Base-by-base conservation (phyloP, 805 yeast genomes). In the Candida sakaeoensis region DNA sequence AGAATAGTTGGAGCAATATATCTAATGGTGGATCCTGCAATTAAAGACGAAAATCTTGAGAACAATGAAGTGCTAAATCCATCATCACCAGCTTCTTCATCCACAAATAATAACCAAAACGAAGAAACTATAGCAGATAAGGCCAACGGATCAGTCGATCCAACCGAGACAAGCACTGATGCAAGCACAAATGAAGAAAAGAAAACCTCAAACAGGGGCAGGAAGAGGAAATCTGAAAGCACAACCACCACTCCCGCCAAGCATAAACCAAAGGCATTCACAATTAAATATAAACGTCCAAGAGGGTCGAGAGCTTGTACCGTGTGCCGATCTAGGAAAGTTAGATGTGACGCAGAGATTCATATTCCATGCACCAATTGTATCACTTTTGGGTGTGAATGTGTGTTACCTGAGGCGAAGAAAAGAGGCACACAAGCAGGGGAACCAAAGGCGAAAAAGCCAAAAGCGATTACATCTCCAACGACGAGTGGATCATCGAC, bases 281-380 rank as follows among this genome's bases (percentile, higher is more conserved):
- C 73, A 39, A 68, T 70, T 47, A 68, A 65, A 45, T 70, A 68
- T 48, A 75, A 69, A 50, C 52, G 80, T 46, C 75, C 84, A 35
- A 63, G 90, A 37, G 84, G 88, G 0, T 65, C 84, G 7, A 61
- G 86, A 34, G 91, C 90, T 2, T 84, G 93, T 54, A 73, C 77
- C 29, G 83, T 84, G n/a, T 85, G 93, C 53, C 79, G 87, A 40
- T 74, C 82, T 6, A 67, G 93, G 25, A 85, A 85, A 51, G 93
- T 85, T n/a, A 74, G 89, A 25, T 85, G 95, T 61, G 87, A 82
- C 53, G 85, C 83, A 9, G 82, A 67, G 45, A 67, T 68, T 29
- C 72, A 66, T 47, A 67, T 67, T 13, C 74, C 74, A 3, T 68
- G 73, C 45, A 58, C 63, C 13, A 83, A 83, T 57, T 83, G 91